Base-by-base conservation (phyloP, 305 asterid species). In the Euphrasia arctica region DNA sequence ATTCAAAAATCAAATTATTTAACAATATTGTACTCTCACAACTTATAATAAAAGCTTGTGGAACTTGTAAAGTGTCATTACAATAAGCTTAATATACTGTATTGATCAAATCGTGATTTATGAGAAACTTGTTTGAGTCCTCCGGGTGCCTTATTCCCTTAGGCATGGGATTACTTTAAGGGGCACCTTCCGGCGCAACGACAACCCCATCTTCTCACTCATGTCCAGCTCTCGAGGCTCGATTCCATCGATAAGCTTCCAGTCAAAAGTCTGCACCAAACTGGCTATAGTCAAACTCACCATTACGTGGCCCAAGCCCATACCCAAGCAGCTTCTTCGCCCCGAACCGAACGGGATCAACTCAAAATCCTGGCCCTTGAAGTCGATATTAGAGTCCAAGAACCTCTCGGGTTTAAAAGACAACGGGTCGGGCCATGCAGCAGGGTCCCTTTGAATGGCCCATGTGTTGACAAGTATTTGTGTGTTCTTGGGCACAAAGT, bases 311-410 rank as follows among this genome's bases (percentile, higher is more conserved):
- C 47, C 62, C 62, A 58, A 32, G 1, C 28, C 14, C 47, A 58
- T 0, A 5, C 62, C 47, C 25, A 58, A 12, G 47, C 62, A 58
- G 47, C 47, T 58, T 13, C 62, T 3, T n/a, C 62, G 62, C 5
- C 62, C 62, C 62, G 62, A 58, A 4, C 62, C 62, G 6, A 57
- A 57, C 5, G 62, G 62, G 43, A 57, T 29, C 62, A 57, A 29
- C 62, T 57, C 11, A 28, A 11, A 57, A 28, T 57, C 32, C 22
- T 57, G 62, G 25, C 62, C 62, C 45, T 29, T 57, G 25, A 28
- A 57, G 27, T 57, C 62, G 1, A 57, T 14, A 29, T 57, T 43
- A 11, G 43, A 57, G 25, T 57, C 62, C 62, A 57, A 57, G 6
- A 57, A 57, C 18, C 62, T 57, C 62, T 57, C 43, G 10, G 62